Evolutionary conservation across 495 filamentous ascomycete species (phyloP).

Genomic region (Annulohypoxylon stygium): DNA sequence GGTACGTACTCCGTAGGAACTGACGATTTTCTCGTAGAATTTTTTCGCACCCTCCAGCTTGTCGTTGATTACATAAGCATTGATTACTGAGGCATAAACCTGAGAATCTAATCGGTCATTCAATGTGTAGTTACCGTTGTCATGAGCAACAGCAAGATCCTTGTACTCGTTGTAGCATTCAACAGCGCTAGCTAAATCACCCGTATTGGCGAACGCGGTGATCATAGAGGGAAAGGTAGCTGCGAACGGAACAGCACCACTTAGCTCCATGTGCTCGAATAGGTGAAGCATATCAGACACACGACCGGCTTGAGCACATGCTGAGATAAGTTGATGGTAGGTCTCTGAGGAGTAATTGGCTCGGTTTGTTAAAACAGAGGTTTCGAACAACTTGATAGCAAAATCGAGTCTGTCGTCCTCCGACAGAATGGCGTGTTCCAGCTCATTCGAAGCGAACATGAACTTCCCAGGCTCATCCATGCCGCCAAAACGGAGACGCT

Average conservation of each 20-base stretch:
- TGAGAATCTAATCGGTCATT: slow-evolving; percentile 81
- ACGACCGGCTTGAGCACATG: slow-evolving; percentile 82
- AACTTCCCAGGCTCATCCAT: slow-evolving; percentile 90
- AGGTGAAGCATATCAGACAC: slow-evolving; percentile 89
- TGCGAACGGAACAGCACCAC: slow-evolving; percentile 76
- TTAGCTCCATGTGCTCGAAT: slow-evolving; percentile 89
- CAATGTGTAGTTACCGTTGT: slow-evolving; percentile 77
- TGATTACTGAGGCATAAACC: slow-evolving; percentile 89
- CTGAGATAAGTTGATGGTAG: slow-evolving; percentile 83
- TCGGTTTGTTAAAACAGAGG: slow-evolving; percentile 73
- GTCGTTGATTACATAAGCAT: slow-evolving; percentile 84
- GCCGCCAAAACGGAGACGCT: slow-evolving; percentile 82
- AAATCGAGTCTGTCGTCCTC: slow-evolving; percentile 89
- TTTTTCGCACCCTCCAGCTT: slow-evolving; percentile 81
- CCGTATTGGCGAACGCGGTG: slow-evolving; percentile 81
- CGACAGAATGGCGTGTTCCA: slow-evolving; percentile 82
- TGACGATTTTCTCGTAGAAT: slow-evolving; percentile 83
- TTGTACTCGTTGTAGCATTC: slow-evolving; percentile 97
- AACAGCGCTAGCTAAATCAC: slow-evolving; percentile 88
- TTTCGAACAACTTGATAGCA: slow-evolving; percentile 86
- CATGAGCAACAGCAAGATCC: slow-evolving; percentile 80
- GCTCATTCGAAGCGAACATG: slow-evolving; percentile 86
- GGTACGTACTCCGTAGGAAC: slow-evolving; percentile 68
- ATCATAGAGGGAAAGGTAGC: slow-evolving; percentile 94
- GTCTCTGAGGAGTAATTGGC: slow-evolving; percentile 71